Evolutionary conservation across 176 grass and related monocot genomes (phyloP), one percentile per base, ranked within the genome.

Genomic region (Areca catechu): DNA sequence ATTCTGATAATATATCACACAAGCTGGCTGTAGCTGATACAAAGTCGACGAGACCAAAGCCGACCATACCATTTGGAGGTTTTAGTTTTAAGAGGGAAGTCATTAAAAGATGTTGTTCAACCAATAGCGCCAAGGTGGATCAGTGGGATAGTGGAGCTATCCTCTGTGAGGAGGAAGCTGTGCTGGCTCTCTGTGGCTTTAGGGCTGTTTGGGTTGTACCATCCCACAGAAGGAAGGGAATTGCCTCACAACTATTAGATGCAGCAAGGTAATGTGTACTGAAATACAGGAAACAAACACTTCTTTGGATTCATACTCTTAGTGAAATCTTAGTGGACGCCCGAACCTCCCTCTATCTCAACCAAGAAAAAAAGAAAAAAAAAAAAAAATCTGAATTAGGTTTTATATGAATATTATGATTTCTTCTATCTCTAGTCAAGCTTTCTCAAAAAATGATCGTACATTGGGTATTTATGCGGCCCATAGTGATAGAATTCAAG

Each of bases 131-230:
- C n/a, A 72, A 74, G 34, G 56, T 72, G 29, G 72, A 74, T 25
- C 63, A 61, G 19, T 74, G 58, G 25, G 60, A 82, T 55, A 50
- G 54, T 61, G 92, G 86, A 63, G 86, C 86, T 60, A 76, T 91
- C 73, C 70, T 80, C 17, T 91, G 92, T 4, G 62, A 85, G 61
- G 66, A 87, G 65, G 57, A 97, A 74, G 66, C 64, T 63, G 77
- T 85, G 17, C 75, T 71, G 10, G 86, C 83, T 22, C 21, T 77
- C 50, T 84, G 83, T 17, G 92, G 92, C 65, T 88, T 97, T 75
- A 80, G 86, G 56, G 86, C 86, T 49, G 85, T 97, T 58, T 97
- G 92, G 86, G 80, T 91, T 6, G 92, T 76, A 22, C 83, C 83
- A 58, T 84, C 80, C 17, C 67, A 71, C 53, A 88, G 92, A 75